These are phyloP conservation scores for Suhomyces vadensis DNA, from an alignment of 805 yeast genomes.

Conservation along the genomic window DNA sequence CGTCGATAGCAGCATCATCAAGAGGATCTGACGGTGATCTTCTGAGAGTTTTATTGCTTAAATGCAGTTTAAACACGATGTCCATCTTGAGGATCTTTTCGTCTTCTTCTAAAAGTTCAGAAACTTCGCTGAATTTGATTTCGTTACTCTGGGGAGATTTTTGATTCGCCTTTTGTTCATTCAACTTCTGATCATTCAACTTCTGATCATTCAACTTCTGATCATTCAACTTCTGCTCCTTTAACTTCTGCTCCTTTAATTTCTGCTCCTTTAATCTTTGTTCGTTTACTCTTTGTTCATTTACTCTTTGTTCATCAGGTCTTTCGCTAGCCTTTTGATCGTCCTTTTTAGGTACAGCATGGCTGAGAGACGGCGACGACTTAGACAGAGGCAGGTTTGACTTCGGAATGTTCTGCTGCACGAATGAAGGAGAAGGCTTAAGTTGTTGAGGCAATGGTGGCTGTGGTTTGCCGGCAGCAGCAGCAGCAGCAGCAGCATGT, in stretches of 20 bases:
- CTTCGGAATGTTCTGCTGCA: not conserved
- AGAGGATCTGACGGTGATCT: constrained; percentile 21
- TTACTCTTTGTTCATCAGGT: not conserved
- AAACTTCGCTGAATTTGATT: constrained; percentile 36
- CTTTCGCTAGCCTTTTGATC: not conserved
- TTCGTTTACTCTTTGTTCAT: not conserved
- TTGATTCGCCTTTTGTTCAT: not conserved
- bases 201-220: not conserved
- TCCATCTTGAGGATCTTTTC: constrained; percentile 46
- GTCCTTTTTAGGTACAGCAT: not conserved
- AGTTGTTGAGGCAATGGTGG: not conserved
- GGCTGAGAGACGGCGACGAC: not conserved
- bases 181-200: not conserved
- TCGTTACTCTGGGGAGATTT: constrained; percentile 3
- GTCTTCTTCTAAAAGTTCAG: constrained; percentile 28
- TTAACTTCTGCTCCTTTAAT: not conserved
- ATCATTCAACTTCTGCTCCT: not conserved
- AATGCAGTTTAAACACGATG: constrained; percentile 37
- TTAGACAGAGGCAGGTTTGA: not conserved
- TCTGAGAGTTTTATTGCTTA: constrained; percentile 25
- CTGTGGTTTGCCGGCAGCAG: constrained; percentile 7
- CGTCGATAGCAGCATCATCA: constrained; percentile 34
- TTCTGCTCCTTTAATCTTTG: not conserved
- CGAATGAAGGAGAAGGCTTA: not conserved
- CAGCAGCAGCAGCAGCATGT: constrained; percentile 11